Percentiles rank a stretch among this genome's conserved stretches.
These are phyloP conservation scores for Hypoxylon sp. DNA, from an alignment of 2,329 filamentous ascomycete species.

Conservation along the genomic window DNA sequence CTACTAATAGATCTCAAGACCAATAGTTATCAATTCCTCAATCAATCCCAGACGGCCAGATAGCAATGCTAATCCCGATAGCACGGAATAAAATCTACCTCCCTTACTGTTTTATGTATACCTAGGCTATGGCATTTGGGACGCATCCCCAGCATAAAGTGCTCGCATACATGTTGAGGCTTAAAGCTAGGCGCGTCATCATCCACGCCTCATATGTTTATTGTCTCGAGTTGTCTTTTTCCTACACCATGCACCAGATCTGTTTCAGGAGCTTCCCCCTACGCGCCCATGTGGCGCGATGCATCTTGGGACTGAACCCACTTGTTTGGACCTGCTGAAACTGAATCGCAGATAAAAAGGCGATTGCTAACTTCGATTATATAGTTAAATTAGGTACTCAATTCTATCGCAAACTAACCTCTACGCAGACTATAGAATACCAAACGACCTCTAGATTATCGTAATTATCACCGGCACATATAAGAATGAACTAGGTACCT, in stretches of 20 bases:
- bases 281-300: constrained; percentile 36
- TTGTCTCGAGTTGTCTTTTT: constrained; percentile 5
- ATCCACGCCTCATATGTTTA: neutral
- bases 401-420: neutral
- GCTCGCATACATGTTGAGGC: neutral
- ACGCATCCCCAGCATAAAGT: too few species aligned
- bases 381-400: neutral
- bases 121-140: too few species aligned
- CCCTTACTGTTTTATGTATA: too few species aligned
- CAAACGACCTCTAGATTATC: neutral
- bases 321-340: neutral
- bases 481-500: neutral
- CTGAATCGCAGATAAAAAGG: neutral
- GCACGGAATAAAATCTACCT: too few species aligned
- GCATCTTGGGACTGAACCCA: constrained; percentile 12
- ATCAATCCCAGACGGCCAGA: too few species aligned
- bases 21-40: too few species aligned
- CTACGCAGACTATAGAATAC: neutral
- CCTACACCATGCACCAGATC: constrained; percentile 31
- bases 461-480: neutral
- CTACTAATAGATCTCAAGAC: too few species aligned
- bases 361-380: neutral
- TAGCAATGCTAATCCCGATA: too few species aligned
- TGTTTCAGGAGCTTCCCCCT: constrained; percentile 34
- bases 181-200: neutral